Conservation (phyloP, 2,329 filamentous ascomycete genomes). For the Fusarium sp. region DNA sequence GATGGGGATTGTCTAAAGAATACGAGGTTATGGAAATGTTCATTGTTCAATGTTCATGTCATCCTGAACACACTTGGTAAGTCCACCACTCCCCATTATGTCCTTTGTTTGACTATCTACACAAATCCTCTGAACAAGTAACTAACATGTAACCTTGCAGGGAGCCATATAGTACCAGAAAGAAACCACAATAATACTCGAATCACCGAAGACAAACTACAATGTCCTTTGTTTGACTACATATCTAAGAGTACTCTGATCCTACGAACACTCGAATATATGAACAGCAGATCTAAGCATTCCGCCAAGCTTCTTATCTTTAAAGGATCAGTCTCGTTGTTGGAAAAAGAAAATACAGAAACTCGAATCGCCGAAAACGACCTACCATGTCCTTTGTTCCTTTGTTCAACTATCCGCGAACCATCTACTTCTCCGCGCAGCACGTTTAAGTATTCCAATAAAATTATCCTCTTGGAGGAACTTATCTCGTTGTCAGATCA, state of each 20-base stretch:
- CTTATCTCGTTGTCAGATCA: background rate
- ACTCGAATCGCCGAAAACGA: too few species aligned
- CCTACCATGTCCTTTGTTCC: background rate
- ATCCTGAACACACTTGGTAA: background rate
- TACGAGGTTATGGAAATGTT: background rate
- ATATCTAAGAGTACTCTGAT: too few species aligned
- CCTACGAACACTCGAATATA: too few species aligned
- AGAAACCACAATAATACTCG: background rate
- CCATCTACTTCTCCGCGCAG: background rate
- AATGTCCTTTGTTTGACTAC: background rate
- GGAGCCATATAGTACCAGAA: background rate
- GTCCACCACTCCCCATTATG: background rate
- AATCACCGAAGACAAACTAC: background rate
- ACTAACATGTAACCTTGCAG: background rate
- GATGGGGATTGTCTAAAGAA: too few species aligned
- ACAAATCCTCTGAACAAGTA: background rate
- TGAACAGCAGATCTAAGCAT: rapidly evolving
- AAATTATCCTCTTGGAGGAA: rapidly evolving
- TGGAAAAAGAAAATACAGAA: too few species aligned
- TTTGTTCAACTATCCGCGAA: background rate
- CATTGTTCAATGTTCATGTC: background rate
- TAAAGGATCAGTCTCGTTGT: too few species aligned
- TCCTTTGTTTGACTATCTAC: constrained; percentile 4
- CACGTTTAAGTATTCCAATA: background rate
- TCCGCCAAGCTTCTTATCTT: rapidly evolving